A percentile compares a stretch with the other conserved stretches of the same genome.
These are phyloP conservation scores for Plectosphaerella cucumerina DNA, from an alignment of 2,329 filamentous ascomycete genomes.

Conservation along the genomic window DNA sequence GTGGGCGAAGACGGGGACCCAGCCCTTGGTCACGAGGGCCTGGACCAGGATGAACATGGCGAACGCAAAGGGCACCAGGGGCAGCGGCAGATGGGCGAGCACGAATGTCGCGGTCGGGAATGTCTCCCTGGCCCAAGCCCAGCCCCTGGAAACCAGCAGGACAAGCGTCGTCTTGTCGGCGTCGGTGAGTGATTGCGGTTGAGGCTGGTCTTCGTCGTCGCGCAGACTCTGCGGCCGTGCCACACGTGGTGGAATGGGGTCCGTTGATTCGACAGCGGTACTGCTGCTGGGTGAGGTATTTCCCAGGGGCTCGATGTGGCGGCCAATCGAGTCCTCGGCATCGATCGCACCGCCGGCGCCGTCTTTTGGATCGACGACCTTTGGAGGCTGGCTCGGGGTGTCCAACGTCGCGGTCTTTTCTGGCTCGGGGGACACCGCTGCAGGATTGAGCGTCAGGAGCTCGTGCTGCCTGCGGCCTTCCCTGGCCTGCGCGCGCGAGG, in stretches of 20 bases:
- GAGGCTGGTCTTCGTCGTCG: constrained; percentile 39
- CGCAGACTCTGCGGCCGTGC: constrained; percentile 39
- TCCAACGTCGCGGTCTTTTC: not conserved
- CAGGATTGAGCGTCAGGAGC: constrained; percentile 12
- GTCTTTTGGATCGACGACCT: too few relatives aligned
- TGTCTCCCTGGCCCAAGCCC: constrained; percentile 39
- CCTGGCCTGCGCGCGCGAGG: constrained; percentile 59
- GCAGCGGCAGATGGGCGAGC: constrained; percentile 60
- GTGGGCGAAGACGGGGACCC: constrained; percentile 68
- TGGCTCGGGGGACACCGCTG: constrained; percentile 16
- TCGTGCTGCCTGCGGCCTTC: constrained; percentile 36
- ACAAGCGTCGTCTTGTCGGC: constrained; percentile 42
- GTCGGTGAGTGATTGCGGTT: constrained; percentile 14
- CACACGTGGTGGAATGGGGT: not conserved
- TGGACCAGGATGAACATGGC: constrained; percentile 74
- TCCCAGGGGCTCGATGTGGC: too few relatives aligned
- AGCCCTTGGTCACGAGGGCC: constrained; percentile 67
- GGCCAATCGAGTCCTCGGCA: too few relatives aligned
- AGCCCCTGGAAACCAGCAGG: constrained; percentile 43
- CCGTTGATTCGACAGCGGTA: too few relatives aligned
- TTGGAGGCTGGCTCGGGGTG: constrained; percentile 6
- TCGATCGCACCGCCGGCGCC: too few relatives aligned
- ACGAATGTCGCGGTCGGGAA: constrained; percentile 68
- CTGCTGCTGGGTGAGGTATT: too few relatives aligned
- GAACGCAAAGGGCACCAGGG: constrained; percentile 67